Conservation (phyloP, 257 asterid species). For the Solanum raphanifolium region DNA sequence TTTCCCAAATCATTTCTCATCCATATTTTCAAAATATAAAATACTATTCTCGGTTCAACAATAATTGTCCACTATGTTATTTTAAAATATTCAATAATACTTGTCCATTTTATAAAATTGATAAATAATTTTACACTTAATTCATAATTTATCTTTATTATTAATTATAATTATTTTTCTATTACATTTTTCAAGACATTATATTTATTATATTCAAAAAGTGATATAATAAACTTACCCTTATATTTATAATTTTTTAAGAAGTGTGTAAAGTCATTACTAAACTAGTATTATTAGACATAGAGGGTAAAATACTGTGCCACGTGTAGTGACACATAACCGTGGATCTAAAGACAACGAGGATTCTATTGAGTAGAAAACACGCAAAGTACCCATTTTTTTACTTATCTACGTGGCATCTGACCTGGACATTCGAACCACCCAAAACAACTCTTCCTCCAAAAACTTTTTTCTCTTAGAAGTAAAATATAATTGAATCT, state of each 20-base stretch:
- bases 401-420: conserved; percentile 26
- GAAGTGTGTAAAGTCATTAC: too few relatives aligned
- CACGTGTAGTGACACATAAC: not conserved
- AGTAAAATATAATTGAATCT: not conserved
- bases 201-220: too few relatives aligned
- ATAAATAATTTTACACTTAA: too few relatives aligned
- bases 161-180: too few relatives aligned
- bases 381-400: conserved; percentile 48
- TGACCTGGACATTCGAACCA: conserved; percentile 25
- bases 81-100: accelerated
- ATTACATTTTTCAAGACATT: too few relatives aligned
- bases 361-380: conserved; percentile 25
- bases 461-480: not conserved
- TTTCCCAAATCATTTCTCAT: not conserved
- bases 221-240: too few relatives aligned
- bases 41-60: accelerated
- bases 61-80: accelerated
- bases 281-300: too few relatives aligned
- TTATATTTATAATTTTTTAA: too few relatives aligned
- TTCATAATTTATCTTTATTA: too few relatives aligned
- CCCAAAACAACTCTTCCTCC: not conserved
- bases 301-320: not conserved
- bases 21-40: not conserved
- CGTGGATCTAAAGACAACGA: not conserved
- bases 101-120: accelerated